Conservation (phyloP, 73 alveolate species). For the Tetrahymena thermophila region DNA sequence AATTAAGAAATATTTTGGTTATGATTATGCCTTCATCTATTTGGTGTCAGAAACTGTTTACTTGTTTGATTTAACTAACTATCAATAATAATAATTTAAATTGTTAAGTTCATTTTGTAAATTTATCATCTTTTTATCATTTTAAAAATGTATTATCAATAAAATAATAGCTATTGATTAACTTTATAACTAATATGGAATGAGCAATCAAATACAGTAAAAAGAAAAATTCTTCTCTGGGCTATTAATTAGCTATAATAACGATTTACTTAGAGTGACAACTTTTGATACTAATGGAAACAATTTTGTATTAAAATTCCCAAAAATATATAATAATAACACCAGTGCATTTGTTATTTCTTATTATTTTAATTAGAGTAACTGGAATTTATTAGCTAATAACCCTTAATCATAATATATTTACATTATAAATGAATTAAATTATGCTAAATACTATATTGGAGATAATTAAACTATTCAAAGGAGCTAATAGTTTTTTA, state of each 20-base stretch:
- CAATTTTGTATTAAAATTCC: background rate
- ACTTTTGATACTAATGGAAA: background rate
- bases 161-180: too few relatives aligned
- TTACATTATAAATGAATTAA: background rate
- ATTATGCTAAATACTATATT: too few relatives aligned
- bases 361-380: too few relatives aligned
- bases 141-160: too few relatives aligned
- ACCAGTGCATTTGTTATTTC: background rate
- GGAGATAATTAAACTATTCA: background rate
- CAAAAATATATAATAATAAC: too few relatives aligned
- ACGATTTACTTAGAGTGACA: background rate
- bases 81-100: too few relatives aligned
- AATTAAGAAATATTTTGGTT: background rate
- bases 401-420: background rate
- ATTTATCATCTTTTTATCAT: too few relatives aligned
- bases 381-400: background rate
- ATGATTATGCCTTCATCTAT: background rate
- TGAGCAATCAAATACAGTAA: too few relatives aligned
- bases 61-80: background rate
- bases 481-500: background rate
- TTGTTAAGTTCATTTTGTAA: background rate
- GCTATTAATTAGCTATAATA: too few relatives aligned
- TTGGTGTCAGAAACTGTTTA: background rate
- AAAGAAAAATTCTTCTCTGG: background rate
- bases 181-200: background rate